Percentiles rank a stretch among this genome's conserved stretches.
These are phyloP conservation scores for Tolypocladium guangdongense DNA, from an alignment of 2,329 filamentous ascomycete genomes.

Conservation along the genomic window DNA sequence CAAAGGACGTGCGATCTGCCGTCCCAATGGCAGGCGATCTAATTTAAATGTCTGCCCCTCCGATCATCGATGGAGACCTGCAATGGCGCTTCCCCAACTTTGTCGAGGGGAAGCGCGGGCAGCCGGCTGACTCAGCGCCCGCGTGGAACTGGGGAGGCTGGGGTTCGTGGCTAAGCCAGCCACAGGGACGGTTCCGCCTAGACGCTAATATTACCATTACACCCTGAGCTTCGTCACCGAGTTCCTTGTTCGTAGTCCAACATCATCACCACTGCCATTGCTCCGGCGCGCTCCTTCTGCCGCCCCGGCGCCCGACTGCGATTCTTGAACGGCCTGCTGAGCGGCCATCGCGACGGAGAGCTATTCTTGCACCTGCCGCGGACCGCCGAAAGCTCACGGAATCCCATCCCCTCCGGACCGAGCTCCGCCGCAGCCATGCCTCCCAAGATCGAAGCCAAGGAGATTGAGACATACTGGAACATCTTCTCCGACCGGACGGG, in stretches of 20 bases:
- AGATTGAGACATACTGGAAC: slow-evolving; percentile 57
- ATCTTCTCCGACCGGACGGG: slow-evolving; percentile 50
- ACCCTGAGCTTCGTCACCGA: slow-evolving; percentile 18
- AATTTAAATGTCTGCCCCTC: neutral
- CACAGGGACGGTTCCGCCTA: neutral
- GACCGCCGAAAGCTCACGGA: neutral
- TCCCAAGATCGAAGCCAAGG: slow-evolving; percentile 49
- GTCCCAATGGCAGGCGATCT: neutral
- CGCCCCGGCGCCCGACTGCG: neutral
- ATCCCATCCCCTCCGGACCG: slow-evolving; percentile 1
- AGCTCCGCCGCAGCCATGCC: slow-evolving; percentile 32
- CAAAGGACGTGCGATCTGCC: neutral
- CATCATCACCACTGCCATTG: neutral
- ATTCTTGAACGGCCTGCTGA: neutral
- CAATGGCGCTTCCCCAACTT: neutral
- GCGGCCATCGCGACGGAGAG: neutral
- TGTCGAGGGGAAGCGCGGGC: neutral
- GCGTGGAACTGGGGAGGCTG: too few relatives aligned
- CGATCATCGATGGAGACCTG: too few relatives aligned
- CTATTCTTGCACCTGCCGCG: neutral
- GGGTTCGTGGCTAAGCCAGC: neutral
- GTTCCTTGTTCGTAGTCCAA: slow-evolving; percentile 3
- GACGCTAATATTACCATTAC: too few relatives aligned
- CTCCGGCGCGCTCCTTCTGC: neutral
- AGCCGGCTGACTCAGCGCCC: neutral